Evolutionary conservation across 176 grass and related monocot species (phyloP), one percentile per base, ranked within the genome.

Genomic region (Ananas comosus): DNA sequence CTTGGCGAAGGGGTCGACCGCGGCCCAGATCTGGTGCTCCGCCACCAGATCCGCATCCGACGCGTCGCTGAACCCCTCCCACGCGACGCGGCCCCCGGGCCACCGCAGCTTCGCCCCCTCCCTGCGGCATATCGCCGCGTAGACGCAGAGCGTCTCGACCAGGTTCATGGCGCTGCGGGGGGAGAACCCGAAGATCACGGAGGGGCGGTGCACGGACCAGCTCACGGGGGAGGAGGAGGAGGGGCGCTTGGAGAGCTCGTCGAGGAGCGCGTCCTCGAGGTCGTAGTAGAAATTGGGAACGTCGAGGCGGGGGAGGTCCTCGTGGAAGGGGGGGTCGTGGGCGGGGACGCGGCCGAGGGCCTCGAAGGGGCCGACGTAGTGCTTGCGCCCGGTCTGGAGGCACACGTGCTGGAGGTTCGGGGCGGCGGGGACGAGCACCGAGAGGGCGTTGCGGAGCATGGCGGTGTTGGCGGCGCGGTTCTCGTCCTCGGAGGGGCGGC

Each of bases 11-110:
- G 87, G 91, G 0, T 96, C 91, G 1, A 96, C 91, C 1, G 87
- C 82, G 5, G 85, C 91, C 87, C 91, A 96, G 77, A 91, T 96
- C 87, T 96, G 70, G 22, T 96, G 91, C 82, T 96, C 91, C 2
- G 91, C 87, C 56, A 96, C 71, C 6, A 96, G 82, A 64, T 96
- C 87, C 0, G 91, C 87, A 16, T 96, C 91, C 1, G 91, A 96
- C 13, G 87, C 73, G 49, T 88, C 82, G 68, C 57, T 71, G 84
- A 96, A 96, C 0, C 87, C 91, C 16, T 85, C 81, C 91, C 91
- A 96, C 0, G 51, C 49, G 11, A 64, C 9, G 48, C 71, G 49
- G 2, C 64, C 79, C 1, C 87, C 91, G 1, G 85, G 85, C 85
- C 82, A 96, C 52, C 82, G 79, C 24, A 96, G 74, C 67, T 14